Conservation (phyloP, 2,329 filamentous ascomycete genomes). For the Colletotrichum noveboracense region DNA sequence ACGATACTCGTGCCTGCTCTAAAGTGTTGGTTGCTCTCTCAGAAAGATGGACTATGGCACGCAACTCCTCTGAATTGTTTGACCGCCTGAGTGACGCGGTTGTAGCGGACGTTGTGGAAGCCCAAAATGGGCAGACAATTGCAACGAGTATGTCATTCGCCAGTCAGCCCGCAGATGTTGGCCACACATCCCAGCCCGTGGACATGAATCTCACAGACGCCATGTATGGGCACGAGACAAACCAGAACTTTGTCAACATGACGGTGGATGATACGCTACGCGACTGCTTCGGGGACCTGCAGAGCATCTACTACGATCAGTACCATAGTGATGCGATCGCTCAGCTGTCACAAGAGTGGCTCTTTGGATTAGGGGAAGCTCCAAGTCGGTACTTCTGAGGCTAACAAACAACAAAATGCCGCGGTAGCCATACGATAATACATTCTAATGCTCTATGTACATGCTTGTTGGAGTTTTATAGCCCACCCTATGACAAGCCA, state of each 20-base stretch:
- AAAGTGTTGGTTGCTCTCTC: slow-evolving; percentile 49
- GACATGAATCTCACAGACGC: background rate
- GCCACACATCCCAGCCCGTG: background rate
- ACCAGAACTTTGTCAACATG: slow-evolving; percentile 27
- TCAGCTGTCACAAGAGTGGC: slow-evolving; percentile 28
- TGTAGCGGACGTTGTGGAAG: slow-evolving; percentile 42
- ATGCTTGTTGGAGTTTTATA: no score
- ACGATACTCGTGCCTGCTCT: slow-evolving; percentile 46
- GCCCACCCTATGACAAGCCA: no score
- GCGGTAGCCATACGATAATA: no score
- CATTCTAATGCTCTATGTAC: no score
- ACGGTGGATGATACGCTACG: slow-evolving; percentile 42
- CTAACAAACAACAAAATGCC: no score
- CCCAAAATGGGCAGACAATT: background rate
- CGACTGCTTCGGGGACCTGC: slow-evolving; percentile 39
- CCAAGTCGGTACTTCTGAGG: slow-evolving; percentile 1
- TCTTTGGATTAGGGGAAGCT: slow-evolving; percentile 20
- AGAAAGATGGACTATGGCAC: slow-evolving; percentile 43
- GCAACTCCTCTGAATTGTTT: slow-evolving; percentile 47
- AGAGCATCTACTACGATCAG: slow-evolving; percentile 26
- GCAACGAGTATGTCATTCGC: background rate
- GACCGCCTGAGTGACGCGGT: slow-evolving; percentile 47
- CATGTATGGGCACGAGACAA: background rate
- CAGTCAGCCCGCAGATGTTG: background rate
- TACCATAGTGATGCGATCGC: slow-evolving; percentile 27